phyloP scores from a whole-genome alignment of 768 basidiomycete species.

The Suillus fuscotomentosus region DNA sequence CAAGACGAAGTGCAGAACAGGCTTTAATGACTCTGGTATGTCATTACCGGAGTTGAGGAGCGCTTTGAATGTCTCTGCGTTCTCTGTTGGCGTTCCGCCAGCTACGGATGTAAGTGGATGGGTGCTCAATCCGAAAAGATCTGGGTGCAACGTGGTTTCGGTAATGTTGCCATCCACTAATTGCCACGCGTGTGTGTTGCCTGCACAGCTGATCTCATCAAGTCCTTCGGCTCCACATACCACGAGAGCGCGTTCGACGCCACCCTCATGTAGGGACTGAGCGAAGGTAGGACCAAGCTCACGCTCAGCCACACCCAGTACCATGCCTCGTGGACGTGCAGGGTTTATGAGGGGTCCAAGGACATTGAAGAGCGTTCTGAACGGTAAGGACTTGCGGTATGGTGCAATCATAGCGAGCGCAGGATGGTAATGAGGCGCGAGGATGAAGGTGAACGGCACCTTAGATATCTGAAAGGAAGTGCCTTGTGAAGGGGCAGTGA shows the following conservation, averaged over 20 bases:
- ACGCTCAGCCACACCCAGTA: slow-evolving; percentile 84
- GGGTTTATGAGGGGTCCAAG: slow-evolving; percentile 95
- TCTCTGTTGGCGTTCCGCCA: slow-evolving; percentile 73
- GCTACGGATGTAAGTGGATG: slow-evolving; percentile 71
- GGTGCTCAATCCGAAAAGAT: slow-evolving; percentile 70
- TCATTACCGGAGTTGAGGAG: slow-evolving; percentile 59
- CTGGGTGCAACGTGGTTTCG: slow-evolving; percentile 60
- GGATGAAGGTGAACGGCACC: slow-evolving; percentile 87
- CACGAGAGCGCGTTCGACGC: slow-evolving; percentile 82
- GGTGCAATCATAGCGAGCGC: slow-evolving; percentile 79
- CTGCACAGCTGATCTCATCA: slow-evolving; percentile 95
- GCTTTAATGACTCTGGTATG: slow-evolving; percentile 53
- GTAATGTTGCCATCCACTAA: slow-evolving; percentile 68
- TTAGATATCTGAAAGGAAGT: slow-evolving; percentile 48
- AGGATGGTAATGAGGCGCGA: slow-evolving; percentile 93
- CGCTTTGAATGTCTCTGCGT: slow-evolving; percentile 68
- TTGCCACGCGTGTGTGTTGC: slow-evolving; percentile 83
- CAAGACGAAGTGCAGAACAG: slow-evolving; percentile 83
- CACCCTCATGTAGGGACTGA: slow-evolving; percentile 64
- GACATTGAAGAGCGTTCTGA: slow-evolving; percentile 96
- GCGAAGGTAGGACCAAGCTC: slow-evolving; percentile 84
- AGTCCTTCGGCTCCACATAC: slow-evolving; percentile 91
- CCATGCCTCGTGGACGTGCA: slow-evolving; percentile 80
- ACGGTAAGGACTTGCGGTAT: slow-evolving; percentile 81
- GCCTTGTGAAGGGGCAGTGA: slow-evolving; percentile 56